phyloP scores from a whole-genome alignment of 768 basidiomycete species.

The Lactarius sp. region DNA sequence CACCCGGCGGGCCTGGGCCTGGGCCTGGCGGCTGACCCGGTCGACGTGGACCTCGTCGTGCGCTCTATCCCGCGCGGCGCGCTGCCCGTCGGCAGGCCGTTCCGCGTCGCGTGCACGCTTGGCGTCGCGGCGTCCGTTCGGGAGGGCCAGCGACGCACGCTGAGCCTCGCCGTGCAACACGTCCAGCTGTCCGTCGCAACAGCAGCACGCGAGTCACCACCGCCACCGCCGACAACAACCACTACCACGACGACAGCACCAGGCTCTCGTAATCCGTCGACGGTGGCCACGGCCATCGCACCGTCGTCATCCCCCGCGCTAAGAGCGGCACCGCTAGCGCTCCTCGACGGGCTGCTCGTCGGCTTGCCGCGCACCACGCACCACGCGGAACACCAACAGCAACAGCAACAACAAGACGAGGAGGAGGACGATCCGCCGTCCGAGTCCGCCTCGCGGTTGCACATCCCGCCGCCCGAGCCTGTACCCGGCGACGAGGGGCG shows the following conservation, averaged over 20 bases:
- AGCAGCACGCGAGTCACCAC: not conserved
- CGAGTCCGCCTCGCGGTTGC: not conserved
- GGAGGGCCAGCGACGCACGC: slow-evolving; percentile 36
- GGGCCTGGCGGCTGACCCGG: slow-evolving; percentile 31
- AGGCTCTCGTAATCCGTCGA: slow-evolving; percentile 2
- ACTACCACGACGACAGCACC: not conserved
- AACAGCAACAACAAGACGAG: not conserved
- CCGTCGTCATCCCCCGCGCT: slow-evolving; percentile 11
- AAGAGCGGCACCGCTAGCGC: not conserved
- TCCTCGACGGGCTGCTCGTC: slow-evolving; percentile 18
- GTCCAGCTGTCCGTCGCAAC: slow-evolving; percentile 40
- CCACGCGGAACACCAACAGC: not conserved
- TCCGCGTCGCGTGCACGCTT: slow-evolving; percentile 51
- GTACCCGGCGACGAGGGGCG: slow-evolving; percentile 15
- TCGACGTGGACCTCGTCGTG: slow-evolving; percentile 57
- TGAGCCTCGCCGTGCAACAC: slow-evolving; percentile 63
- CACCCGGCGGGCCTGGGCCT: not conserved
- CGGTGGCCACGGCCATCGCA: not conserved
- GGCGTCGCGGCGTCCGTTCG: slow-evolving; percentile 46
- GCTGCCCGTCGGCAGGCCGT: slow-evolving; percentile 52
- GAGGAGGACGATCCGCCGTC: not conserved
- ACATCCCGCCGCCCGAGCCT: slow-evolving; percentile 16
- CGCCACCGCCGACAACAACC: not conserved
- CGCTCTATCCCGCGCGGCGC: slow-evolving; percentile 42
- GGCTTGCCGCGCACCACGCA: slow-evolving; percentile 18